Base-by-base conservation (phyloP, 2,329 filamentous ascomycete species). In the Achaetomium macrosporum region DNA sequence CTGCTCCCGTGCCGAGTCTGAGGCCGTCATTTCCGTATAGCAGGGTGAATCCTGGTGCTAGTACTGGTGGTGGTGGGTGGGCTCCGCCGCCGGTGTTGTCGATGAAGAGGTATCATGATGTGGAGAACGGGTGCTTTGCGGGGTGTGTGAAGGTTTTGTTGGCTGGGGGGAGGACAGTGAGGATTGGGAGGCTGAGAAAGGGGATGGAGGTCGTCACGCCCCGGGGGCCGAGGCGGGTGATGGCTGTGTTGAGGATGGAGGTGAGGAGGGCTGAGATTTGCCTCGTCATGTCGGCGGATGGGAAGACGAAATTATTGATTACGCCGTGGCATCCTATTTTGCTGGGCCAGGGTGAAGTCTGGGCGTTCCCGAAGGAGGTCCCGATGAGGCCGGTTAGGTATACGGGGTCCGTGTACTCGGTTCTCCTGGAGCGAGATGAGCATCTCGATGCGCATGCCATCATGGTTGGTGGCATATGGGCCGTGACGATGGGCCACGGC, bases 301-400 rank as follows among this genome's bases (percentile, higher is more conserved):
- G 54, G 13, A 35, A 36, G 15, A n/a, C 8, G n/a, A 46, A 46
- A 1, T 66, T 83, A 8, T 62, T 77, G 7, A 73, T 83, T 29
- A 84, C 82, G 20, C 75, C 77, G 0, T 84, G 79, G 78, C 82
- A 85, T 61, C 82, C 82, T 1, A 65, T 85, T 2, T 58, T 43
- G 36, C 40, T 53, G 35, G 15, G 5, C 16, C 7, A 6, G 9
- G 57, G 51, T 2, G 19, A 33, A 1, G 29, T 17, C 36, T 68
- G 66, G 66, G 47, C 48, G 25, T 67, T 66, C 41, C 66, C 66
- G 0, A 69, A 63, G 0, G 56, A 73, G 0, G 59, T 73, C 1
- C 64, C 69, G 0, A 58, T 64, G 0, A 47, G 60, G 1, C 17
- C 57, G 7, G 65, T 73, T 0, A 59, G 66, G 3, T 81, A 79